Evolutionary conservation across 805 yeast genomes (phyloP).

Genomic region (Candida berthetii): DNA sequence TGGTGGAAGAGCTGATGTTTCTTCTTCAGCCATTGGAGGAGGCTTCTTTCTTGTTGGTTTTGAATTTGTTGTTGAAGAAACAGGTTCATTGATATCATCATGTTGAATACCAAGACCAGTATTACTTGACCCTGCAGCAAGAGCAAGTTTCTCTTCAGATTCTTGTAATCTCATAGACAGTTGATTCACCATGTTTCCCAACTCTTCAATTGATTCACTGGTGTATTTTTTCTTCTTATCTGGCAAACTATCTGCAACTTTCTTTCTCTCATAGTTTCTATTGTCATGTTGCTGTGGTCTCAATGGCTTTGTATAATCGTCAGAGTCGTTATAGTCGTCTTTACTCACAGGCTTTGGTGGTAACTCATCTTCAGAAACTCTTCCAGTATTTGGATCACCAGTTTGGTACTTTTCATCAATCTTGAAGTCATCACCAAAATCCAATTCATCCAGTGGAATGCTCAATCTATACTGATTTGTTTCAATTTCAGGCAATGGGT

Average conservation of each 20-base stretch:
- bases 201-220: constrained; percentile 20
- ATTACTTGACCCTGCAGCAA: constrained; percentile 3
- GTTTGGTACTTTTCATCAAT: neutral
- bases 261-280: neutral
- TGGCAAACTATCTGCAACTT: neutral
- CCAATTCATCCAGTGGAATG: constrained; percentile 18
- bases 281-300: neutral
- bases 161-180: constrained; percentile 19
- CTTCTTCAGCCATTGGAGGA: constrained; percentile 1
- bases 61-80: constrained; percentile 1
- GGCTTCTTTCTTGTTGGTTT: constrained; percentile 7
- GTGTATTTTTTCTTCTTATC: neutral
- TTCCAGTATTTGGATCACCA: neutral
- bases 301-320: neutral
- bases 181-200: constrained; percentile 30
- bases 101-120: constrained; percentile 8
- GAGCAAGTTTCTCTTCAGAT: constrained; percentile 15
- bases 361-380: neutral
- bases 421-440: constrained; percentile 6
- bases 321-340: neutral
- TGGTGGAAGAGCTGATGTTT: neutral
- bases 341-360: neutral
- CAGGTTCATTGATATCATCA: neutral
- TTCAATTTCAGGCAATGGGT: constrained; percentile 17
- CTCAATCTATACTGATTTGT: constrained; percentile 19